A percentile compares a stretch with the other conserved stretches of the same genome.
These are phyloP conservation scores for Conticribra guillardii DNA, from an alignment of 108 stramenopile species.

Conservation along the genomic window DNA sequence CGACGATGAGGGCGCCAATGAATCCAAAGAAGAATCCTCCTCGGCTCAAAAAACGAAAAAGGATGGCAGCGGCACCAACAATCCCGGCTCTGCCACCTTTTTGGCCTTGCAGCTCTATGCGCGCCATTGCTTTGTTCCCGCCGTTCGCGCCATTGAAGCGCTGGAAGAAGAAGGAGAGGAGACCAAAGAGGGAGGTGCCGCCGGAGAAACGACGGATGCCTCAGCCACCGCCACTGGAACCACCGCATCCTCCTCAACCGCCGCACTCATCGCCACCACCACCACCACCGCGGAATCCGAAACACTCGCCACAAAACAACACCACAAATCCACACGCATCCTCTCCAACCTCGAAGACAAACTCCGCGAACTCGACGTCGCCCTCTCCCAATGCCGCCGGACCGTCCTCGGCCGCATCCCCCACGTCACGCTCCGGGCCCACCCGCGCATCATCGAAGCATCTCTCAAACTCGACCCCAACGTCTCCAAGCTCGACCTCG, in stretches of 20 bases:
- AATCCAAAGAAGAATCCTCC: too few species aligned
- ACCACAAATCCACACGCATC: conserved; percentile 30
- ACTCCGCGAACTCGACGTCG: conserved; percentile 79
- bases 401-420: conserved; percentile 63
- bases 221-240: not conserved
- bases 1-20: not conserved
- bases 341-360: conserved; percentile 68
- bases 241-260: not conserved
- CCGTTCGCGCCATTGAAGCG: conserved; percentile 57
- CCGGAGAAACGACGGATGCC: not conserved
- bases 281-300: conserved; percentile 66
- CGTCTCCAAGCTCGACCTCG: conserved; percentile 48
- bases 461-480: conserved; percentile 1
- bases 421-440: conserved; percentile 54
- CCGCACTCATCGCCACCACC: conserved; percentile 25
- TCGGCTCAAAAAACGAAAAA: not conserved
- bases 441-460: conserved; percentile 50
- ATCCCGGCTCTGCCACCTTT: conserved; percentile 43
- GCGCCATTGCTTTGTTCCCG: conserved; percentile 79
- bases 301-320: conserved; percentile 55
- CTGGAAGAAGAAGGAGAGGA: conserved; percentile 35
- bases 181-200: conserved; percentile 3
- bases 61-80: not conserved
- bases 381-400: conserved; percentile 71
- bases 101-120: conserved; percentile 74